Evolutionary conservation across 2,329 filamentous ascomycete genomes (phyloP), one percentile per base, ranked within the genome.

Genomic region (Epichloe aotearoae): DNA sequence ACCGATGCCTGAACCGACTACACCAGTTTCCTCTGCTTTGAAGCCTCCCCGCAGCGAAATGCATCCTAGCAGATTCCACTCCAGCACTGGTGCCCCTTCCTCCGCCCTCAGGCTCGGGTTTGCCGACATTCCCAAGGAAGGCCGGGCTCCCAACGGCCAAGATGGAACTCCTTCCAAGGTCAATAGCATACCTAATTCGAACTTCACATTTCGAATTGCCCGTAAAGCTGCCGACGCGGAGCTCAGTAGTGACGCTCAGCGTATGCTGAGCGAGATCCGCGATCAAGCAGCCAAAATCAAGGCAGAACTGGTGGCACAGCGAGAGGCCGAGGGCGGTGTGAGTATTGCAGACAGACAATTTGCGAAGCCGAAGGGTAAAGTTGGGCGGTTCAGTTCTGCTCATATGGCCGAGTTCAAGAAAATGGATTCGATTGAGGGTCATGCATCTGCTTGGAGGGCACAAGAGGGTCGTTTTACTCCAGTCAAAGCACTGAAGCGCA

Each of bases 381-480:
- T 80, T 47, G 73, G 82, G 46, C 83, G 91, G 44, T 97, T 84
- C 69, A 95, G 88, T 63, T 84, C 88, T 55, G 82, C 80, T 38
- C 91, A 97, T 64, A 85, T 87, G 79, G 82, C 83, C 47, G 80
- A 91, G 61, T 96, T 97, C 71, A 88, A 88, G 69, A 97, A 95
- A 73, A 96, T 97, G 91, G 89, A 95, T 64, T 96, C 90, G 2
- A 96, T 97, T 62, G 87, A 82, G 42, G 83, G 83, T 55, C 90
- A 96, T 64, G 76, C 88, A 8, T 95, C 90, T 11, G 79, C 84
- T 15, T 93, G 83, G 70, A 77, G 87, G 54, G 76, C 76, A 20
- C 73, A 78, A 53, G 67, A 73, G 4, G 73, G 66, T 37, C 74
- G 75, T 8, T 66, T 72, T 56, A 75, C 77, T n/a, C 77, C 79